Evolutionary conservation across 2,329 filamentous ascomycete species (phyloP), one percentile per base, ranked within the genome.

Genomic region (Beauveria bassiana): DNA sequence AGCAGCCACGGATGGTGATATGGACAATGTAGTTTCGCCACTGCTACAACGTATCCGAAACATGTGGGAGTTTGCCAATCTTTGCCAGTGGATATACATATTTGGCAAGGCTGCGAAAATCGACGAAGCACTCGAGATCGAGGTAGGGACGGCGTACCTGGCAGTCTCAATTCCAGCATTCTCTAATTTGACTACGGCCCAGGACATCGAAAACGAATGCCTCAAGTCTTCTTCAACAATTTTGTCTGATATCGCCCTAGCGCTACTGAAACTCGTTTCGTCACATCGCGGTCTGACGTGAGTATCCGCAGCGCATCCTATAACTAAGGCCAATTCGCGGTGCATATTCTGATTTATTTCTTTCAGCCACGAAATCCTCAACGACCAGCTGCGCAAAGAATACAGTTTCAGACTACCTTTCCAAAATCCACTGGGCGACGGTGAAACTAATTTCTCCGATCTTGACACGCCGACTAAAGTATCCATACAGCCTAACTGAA

Each of bases 61-160:
- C 72, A 92, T 90, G 82, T 98, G 93, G 93, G 90, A 97, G 74
- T 97, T 98, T 75, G 91, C 93, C 64, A 93, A 92, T 70, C 78
- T 98, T 8, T 92, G 89, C 77, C 93, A 99, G 76, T 99, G 92
- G 83, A 90, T 98, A 64, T 90, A 88, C 72, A 85, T 93, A 46
- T 99, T 99, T 74, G 93, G 93, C 64, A 87, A 89, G 69, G 87
- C 87, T 49, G 87, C 96, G 72, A 97, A 96, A 77, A 90, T 98
- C 66, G 88, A 95, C 68, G 89, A 96, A 65, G 86, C 89, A 70
- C 82, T 97, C 65, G 91, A 93, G 70, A 89, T 97, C 66, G 93
- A 98, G 78, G 95, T 96, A 84, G 40, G 70, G 14, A 4, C 16
- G 34, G 34, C 26, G 16, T 40, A 18, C 45, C 22, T 26, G n/a